A percentile compares a stretch with the other conserved stretches of the same genome.
These are phyloP conservation scores for Myxozyma neglecta DNA, from an alignment of 805 yeast genomes.

Conservation along the genomic window DNA sequence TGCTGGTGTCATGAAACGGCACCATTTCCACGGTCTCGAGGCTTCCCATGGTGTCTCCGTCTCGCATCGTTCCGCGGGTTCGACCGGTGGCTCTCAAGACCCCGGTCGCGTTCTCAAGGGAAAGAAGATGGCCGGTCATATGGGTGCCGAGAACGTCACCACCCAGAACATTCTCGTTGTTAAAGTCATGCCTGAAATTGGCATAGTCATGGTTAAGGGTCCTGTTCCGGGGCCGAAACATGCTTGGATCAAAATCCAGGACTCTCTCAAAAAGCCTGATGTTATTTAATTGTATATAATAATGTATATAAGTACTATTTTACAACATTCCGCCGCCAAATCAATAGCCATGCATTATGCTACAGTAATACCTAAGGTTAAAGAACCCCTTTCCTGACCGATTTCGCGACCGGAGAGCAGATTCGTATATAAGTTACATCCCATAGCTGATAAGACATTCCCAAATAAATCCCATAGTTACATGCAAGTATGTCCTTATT, in stretches of 20 bases:
- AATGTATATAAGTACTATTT: neutral
- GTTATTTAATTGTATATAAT: neutral
- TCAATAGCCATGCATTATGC: no score
- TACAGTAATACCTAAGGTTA: no score
- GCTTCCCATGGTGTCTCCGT: slow-evolving; percentile 96
- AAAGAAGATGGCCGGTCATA: slow-evolving; percentile 95
- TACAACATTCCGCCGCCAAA: neutral
- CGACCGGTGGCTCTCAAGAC: slow-evolving; percentile 91
- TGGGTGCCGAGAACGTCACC: slow-evolving; percentile 79
- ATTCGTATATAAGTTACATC: no score
- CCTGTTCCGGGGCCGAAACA: slow-evolving; percentile 89
- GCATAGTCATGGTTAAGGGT: slow-evolving; percentile 82
- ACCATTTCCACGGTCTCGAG: slow-evolving; percentile 81
- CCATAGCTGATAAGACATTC: no score
- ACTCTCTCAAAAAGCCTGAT: slow-evolving; percentile 55
- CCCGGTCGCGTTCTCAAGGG: slow-evolving; percentile 98
- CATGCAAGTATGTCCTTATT: no score
- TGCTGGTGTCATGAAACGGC: slow-evolving; percentile 97
- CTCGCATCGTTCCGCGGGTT: slow-evolving; percentile 95
- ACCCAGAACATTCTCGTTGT: slow-evolving; percentile 73
- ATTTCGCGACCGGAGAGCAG: no score
- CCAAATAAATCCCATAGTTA: no score
- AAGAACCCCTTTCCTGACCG: no score
- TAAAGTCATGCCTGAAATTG: slow-evolving; percentile 76
- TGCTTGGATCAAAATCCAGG: slow-evolving; percentile 69